Conservation (phyloP, 2,329 filamentous ascomycete genomes). For the Clonostachys sp. region DNA sequence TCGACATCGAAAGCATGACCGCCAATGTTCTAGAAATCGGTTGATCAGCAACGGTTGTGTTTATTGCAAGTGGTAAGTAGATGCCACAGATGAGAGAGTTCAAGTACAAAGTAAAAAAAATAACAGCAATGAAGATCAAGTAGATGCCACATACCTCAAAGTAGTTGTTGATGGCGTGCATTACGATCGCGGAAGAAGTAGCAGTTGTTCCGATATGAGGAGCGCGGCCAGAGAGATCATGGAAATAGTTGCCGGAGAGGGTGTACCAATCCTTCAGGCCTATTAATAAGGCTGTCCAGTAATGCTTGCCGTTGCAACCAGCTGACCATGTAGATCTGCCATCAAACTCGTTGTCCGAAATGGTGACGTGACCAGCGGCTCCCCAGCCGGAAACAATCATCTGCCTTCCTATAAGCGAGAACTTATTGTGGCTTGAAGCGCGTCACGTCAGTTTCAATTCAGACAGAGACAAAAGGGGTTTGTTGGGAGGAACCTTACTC, state of each 20-base stretch:
- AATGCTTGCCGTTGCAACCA: conserved; percentile 37
- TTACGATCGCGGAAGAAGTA: conserved; percentile 51
- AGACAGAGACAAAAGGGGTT: background rate
- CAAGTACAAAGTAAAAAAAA: no score
- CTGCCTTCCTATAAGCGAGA: conserved; percentile 2
- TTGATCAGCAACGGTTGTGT: no score
- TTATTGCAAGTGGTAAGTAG: no score
- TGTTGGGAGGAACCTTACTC: conserved; percentile 35
- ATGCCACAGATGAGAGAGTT: no score
- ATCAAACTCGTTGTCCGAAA: conserved; percentile 41
- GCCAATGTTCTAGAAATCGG: conserved; percentile 29
- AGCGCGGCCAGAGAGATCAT: conserved; percentile 50
- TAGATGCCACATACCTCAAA: conserved; percentile 21
- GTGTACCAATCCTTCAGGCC: conserved; percentile 42
- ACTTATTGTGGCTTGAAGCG: background rate
- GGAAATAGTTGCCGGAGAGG: conserved; percentile 56
- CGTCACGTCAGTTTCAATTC: background rate
- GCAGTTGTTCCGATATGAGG: conserved; percentile 55
- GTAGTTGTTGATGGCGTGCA: conserved; percentile 57
- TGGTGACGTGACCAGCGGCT: conserved; percentile 25
- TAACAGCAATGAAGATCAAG: no score
- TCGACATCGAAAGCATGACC: conserved; percentile 54
- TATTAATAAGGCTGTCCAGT: conserved; percentile 26
- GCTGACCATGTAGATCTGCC: conserved; percentile 34
- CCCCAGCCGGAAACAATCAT: background rate